Conservation (phyloP, 352 stramenopile species). For the Globisporangium emineosum region DNA sequence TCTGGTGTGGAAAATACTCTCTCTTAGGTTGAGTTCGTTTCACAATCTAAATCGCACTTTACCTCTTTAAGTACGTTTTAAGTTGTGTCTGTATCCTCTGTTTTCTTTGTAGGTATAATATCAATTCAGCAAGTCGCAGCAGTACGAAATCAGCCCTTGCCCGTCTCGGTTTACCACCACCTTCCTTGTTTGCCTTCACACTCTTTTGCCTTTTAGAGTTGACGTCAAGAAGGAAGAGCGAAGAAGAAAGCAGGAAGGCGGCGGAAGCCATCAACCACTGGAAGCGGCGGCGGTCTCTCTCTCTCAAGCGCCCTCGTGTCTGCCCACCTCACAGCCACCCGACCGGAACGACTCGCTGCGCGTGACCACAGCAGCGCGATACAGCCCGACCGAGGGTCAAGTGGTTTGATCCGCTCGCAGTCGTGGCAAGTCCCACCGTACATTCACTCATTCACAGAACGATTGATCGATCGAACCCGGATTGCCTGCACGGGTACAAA, state of each 20-base stretch:
- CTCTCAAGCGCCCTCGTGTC: neutral
- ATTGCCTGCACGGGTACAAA: constrained; percentile 7
- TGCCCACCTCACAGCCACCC: neutral
- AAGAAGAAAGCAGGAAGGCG: neutral
- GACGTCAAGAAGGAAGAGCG: neutral
- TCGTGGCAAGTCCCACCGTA: neutral
- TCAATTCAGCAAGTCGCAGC: neutral
- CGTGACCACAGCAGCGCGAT: neutral
- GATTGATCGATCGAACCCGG: neutral
- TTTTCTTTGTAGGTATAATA: neutral
- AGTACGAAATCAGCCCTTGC: neutral
- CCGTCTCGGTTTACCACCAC: neutral
- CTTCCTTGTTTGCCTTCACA: neutral
- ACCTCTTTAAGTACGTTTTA: neutral
- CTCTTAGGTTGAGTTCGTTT: too few species aligned
- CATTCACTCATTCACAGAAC: constrained; percentile 1
- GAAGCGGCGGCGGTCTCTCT: too few species aligned
- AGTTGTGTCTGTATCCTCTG: neutral
- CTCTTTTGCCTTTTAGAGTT: neutral
- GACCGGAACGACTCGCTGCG: neutral
- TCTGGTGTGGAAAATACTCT: too few species aligned
- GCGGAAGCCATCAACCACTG: neutral
- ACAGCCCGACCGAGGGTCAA: neutral
- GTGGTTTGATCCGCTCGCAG: neutral
- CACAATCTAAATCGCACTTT: neutral